Base-by-base conservation (phyloP, 345 rosid species). In the Populus nigra region DNA sequence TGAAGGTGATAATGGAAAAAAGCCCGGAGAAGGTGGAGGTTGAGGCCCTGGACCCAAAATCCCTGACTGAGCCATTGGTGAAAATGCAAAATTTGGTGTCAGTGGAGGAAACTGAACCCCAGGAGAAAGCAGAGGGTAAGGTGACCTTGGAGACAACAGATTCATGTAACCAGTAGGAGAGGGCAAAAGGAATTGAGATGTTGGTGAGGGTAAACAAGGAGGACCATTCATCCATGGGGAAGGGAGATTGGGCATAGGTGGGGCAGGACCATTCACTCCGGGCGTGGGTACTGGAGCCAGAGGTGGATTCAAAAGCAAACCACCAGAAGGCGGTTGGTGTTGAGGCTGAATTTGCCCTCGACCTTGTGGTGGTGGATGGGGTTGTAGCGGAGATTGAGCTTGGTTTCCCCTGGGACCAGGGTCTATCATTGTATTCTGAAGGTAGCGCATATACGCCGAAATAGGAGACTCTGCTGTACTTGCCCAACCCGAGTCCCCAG, bases 391-490 rank as follows among this genome's bases (percentile, higher is more conserved):
- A 69, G 83, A 84, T 67, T 82, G 90, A 74, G 71, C 53, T 69
- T 85, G 91, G 77, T 77, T 83, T 79, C 91, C 92, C 81, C 72
- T 66, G 10, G 89, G 83, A 72, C 88, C 84, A 17, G 89, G 77
- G 72, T 90, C 89, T 38, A 71, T 77, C 5, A 91, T 79, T 23
- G 92, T 86, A 62, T 81, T 86, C 80, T 91, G 93, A 79, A 94
- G 94, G 86, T 93, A 93, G 9, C 97, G 91, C 95, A 93, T 85
- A 73, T 90, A 94, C 71, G 87, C 91, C 36, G 97, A 91, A 81
- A 93, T 79, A 1, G 97, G 97, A 81, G 95, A 92, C 66, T 91
- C 96, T n/a, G 90, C 91, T 15, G 88, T 82, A 82, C 84, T 89
- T 22, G 84, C 66, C 92, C 88, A 86, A 76, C 35, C 80, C 49